phyloP scores from a whole-genome alignment of 129 eudicot species.

The Pseudognaphalium luteoalbum region DNA sequence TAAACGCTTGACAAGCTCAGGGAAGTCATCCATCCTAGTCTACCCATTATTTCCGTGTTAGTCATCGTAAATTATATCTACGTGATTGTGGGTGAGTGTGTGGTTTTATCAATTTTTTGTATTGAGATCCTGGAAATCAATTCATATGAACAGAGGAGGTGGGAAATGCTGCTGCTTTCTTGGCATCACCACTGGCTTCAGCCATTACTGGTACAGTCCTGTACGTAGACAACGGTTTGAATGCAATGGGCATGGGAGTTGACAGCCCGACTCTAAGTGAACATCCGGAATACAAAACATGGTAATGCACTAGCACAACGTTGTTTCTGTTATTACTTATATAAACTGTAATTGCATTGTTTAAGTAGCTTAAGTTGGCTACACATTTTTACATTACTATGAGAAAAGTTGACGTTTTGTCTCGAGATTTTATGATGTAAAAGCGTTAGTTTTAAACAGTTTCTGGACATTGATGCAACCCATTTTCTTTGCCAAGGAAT shows the following conservation, averaged over 20 bases:
- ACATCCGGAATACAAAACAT: neutral
- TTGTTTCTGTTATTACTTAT: neutral
- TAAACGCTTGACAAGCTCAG: neutral
- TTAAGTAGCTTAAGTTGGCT: neutral
- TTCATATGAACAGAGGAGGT: constrained; percentile 4
- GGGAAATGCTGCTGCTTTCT: constrained; percentile 20
- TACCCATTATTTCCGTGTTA: neutral
- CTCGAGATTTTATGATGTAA: constrained; percentile 11
- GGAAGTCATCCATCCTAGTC: neutral
- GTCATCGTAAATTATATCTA: neutral
- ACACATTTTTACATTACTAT: constrained; percentile 3
- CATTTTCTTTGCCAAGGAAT: neutral
- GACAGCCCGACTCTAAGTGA: neutral
- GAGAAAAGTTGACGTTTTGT: neutral
- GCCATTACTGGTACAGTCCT: neutral
- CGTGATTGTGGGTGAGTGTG: neutral
- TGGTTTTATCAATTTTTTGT: neutral
- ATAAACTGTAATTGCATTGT: neutral
- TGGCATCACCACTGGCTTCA: constrained; percentile 19
- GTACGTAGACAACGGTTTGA: constrained; percentile 1
- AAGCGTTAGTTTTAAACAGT: neutral
- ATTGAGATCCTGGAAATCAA: neutral
- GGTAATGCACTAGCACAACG: neutral
- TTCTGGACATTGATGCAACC: neutral
- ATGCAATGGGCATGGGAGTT: neutral